Evolutionary conservation across 345 rosid genomes (phyloP), one percentile per base, ranked within the genome.

Genomic region (Orychophragmus violaceus): DNA sequence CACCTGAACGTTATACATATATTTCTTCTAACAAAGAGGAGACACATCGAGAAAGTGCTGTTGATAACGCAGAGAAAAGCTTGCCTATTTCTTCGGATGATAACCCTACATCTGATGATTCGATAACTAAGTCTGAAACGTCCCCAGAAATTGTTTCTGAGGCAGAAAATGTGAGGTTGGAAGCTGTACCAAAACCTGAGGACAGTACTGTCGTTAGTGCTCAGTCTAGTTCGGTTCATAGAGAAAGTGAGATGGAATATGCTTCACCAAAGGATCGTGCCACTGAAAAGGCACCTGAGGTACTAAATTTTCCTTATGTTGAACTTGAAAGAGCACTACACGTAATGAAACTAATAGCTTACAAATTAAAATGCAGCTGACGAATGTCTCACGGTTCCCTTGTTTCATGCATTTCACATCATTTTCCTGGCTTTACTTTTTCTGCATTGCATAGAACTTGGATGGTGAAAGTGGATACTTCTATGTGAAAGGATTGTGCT

Each of bases 1-100:
- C 45, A 25, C 35, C 62, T 62, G 83, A 77, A 52, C 76, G 82
- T 59, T 77, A 41, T 16, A 41, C 46, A 7, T 22, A 58, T 54
- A 29, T 76, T 36, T 66, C 68, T 49, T 71, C 75, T 30, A 69
- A 39, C 60, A 74, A 74, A 35, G 79, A 84, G 55, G 77, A 54
- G 62, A 39, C 44, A 22, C 46, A 53, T 57, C 81, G 75, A 64
- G 78, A 80, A 63, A 77, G 19, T 36, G 64, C 30, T n/a, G 13
- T 25, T 32, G 52, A 76, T 13, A 61, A 13, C 35, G 72, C 60
- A 49, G 85, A 80, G 69, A 74, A 59, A 59, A 58, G 45, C 42
- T 28, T 22, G 50, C 55, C 69, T 18, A 60, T 58, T 46, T 27
- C 61, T 66, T 77, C 79, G 22, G 18, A 42, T 12, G 66, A 58